Conservation (phyloP, 169 alveolate species). For the Perkinsus chesapeaki region DNA sequence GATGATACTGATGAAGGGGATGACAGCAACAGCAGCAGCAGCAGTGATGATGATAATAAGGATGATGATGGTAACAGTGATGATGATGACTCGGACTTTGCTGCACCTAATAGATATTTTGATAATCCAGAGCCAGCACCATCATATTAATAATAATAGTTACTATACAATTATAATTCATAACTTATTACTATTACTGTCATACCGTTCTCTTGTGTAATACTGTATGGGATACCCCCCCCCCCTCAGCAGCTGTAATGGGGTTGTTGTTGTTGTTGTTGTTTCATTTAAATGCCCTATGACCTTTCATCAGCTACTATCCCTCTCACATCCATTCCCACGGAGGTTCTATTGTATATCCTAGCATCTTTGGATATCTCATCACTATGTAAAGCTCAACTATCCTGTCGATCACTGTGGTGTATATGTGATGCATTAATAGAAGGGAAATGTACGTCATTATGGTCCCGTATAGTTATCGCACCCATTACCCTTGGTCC, state of each 20-base stretch:
- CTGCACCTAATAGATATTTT: background rate
- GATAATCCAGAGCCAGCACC: background rate
- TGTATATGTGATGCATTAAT: background rate
- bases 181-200: background rate
- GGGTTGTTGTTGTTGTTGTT: background rate
- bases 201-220: background rate
- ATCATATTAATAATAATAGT: background rate
- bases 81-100: background rate
- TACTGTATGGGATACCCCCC: background rate
- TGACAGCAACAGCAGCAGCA: background rate
- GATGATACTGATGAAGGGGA: background rate
- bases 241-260: background rate
- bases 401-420: background rate
- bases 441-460: background rate
- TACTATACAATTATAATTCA: background rate
- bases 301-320: background rate
- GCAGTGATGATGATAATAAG: background rate
- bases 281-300: background rate
- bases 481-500: background rate
- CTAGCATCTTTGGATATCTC: background rate
- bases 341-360: background rate
- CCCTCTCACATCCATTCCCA: background rate
- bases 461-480: background rate
- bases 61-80: background rate
- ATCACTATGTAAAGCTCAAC: background rate